A percentile compares a stretch with the other conserved stretches of the same genome.
Conservation (phyloP, 179 eudicot species). For the Nepenthes alata region DNA sequence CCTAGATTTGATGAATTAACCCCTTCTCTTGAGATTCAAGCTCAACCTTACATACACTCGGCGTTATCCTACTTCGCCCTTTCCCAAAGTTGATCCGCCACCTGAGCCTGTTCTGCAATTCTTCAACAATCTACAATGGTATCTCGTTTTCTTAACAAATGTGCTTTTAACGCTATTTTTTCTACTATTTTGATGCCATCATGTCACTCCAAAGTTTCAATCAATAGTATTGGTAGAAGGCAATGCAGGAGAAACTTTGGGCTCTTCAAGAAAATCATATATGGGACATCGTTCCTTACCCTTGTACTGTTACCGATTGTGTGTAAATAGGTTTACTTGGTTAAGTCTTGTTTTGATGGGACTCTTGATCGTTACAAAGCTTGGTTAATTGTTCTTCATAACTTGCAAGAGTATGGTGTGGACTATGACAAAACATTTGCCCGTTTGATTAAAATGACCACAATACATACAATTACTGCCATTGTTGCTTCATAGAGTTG, state of each 20-base stretch:
- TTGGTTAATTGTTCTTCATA: background rate
- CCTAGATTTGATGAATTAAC: background rate
- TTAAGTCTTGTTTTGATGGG: conserved; percentile 4
- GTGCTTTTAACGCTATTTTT: background rate
- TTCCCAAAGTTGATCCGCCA: background rate
- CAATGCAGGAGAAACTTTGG: background rate
- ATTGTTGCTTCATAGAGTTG: background rate
- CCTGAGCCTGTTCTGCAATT: background rate
- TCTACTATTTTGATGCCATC: background rate
- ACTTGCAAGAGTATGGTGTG: background rate
- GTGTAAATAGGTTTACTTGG: conserved; percentile 2
- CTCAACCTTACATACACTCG: background rate
- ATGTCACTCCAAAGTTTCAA: background rate
- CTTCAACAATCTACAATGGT: background rate
- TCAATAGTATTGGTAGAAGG: background rate
- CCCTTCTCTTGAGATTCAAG: background rate
- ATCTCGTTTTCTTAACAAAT: background rate
- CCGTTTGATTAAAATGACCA: conserved; percentile 7
- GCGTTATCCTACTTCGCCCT: background rate
- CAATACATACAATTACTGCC: background rate
- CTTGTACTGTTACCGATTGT: background rate
- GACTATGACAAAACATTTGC: background rate
- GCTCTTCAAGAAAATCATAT: background rate
- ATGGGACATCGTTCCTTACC: background rate
- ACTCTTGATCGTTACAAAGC: background rate